phyloP scores from a whole-genome alignment of 495 filamentous ascomycete genomes.

The Friedmanniomyces endolithicus region DNA sequence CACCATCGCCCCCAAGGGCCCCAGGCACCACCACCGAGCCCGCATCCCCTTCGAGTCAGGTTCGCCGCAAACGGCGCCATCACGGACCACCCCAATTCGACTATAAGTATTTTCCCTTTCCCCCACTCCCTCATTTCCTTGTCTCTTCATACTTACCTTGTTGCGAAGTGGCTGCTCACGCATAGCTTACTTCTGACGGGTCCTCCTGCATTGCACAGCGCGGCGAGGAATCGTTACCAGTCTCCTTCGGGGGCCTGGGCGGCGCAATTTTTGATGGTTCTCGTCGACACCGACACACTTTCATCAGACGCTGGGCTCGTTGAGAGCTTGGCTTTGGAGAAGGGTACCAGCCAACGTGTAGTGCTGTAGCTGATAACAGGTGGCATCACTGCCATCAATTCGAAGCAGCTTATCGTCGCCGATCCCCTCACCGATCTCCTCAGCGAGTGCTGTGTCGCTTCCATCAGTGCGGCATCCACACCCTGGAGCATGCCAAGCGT shows the following conservation, averaged over 20 bases:
- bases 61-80: background rate
- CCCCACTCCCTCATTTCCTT: conserved; percentile 4
- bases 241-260: conserved; percentile 12
- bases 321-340: background rate
- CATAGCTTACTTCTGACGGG: conserved; percentile 2
- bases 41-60: background rate
- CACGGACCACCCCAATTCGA: background rate
- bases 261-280: conserved; percentile 13
- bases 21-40: background rate
- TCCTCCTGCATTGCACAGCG: conserved; percentile 17
- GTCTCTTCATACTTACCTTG: no score
- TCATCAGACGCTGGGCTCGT: conserved; percentile 1
- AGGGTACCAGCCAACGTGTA: no score
- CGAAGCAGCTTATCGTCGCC: no score
- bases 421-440: no score
- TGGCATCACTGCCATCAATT: no score
- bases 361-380: no score
- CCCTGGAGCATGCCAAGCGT: no score
- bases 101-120: background rate
- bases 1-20: no score
- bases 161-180: conserved; percentile 12
- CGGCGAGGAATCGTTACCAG: background rate
- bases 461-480: no score
- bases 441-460: no score
- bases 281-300: background rate